phyloP scores from a whole-genome alignment of 768 basidiomycete species.

The Collybia sp. region DNA sequence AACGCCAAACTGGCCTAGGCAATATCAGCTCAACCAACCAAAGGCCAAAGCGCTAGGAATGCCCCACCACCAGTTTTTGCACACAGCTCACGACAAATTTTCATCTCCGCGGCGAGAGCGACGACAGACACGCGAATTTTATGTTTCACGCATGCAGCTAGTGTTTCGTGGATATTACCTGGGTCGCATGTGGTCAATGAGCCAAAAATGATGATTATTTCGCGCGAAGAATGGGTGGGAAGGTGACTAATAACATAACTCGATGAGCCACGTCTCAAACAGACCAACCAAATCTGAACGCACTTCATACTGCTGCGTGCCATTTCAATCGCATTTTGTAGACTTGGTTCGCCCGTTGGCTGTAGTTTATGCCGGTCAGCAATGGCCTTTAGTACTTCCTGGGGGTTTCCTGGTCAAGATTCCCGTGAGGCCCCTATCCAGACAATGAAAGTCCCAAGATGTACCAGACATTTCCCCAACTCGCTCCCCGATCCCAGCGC shows the following conservation, averaged over 20 bases:
- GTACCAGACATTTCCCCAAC: slow-evolving; percentile 90
- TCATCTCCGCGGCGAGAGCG: slow-evolving; percentile 96
- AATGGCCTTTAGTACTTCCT: slow-evolving; percentile 87
- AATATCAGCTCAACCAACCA: slow-evolving; percentile 6
- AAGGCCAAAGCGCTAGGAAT: background rate
- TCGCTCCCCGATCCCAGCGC: slow-evolving; percentile 86
- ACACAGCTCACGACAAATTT: slow-evolving; percentile 89
- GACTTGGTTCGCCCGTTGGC: slow-evolving; percentile 87
- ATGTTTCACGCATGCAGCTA: slow-evolving; percentile 78
- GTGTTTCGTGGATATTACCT: slow-evolving; percentile 90
- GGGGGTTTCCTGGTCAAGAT: slow-evolving; percentile 73
- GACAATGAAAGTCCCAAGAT: slow-evolving; percentile 9
- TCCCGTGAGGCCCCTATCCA: too few relatives aligned
- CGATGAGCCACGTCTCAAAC: background rate
- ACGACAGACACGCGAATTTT: slow-evolving; percentile 92
- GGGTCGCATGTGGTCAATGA: slow-evolving; percentile 97
- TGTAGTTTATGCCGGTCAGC: slow-evolving; percentile 85
- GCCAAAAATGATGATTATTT: slow-evolving; percentile 91
- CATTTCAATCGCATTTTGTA: slow-evolving; percentile 98
- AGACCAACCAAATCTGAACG: slow-evolving; percentile 3
- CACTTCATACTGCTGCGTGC: slow-evolving; percentile 91
- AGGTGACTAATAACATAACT: slow-evolving; percentile 69
- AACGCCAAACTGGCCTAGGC: slow-evolving; percentile 83
- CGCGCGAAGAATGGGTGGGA: slow-evolving; percentile 95
- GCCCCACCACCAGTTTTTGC: slow-evolving; percentile 85